phyloP scores from a whole-genome alignment of 495 filamentous ascomycete genomes.

The Daldinia bambusicola region DNA sequence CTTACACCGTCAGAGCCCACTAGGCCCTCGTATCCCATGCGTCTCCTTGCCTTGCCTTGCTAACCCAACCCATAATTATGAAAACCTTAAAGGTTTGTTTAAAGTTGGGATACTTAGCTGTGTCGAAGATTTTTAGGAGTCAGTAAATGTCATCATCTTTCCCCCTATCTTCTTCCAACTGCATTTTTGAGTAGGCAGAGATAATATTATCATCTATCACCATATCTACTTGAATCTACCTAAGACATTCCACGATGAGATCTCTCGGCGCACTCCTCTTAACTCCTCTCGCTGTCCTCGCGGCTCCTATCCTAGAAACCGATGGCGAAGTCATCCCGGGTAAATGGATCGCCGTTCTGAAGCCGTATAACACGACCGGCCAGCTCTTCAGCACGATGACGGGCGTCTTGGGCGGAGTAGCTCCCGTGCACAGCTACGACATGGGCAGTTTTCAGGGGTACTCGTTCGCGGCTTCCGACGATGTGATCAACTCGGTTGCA shows the following conservation, averaged over 20 bases:
- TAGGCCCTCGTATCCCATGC: constrained; percentile 17
- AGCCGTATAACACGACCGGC: constrained; percentile 43
- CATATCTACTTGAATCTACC: too few species aligned
- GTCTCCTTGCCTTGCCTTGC: constrained; percentile 1
- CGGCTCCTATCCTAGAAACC: constrained; percentile 50
- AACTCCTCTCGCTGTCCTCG: constrained; percentile 35
- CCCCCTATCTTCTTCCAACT: not conserved
- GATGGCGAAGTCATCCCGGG: constrained; percentile 53
- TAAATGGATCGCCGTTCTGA: constrained; percentile 68
- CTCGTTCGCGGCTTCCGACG: constrained; percentile 49
- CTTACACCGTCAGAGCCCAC: constrained; percentile 20
- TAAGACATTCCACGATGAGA: constrained; percentile 36
- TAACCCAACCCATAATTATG: constrained; percentile 6
- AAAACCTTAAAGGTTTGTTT: constrained; percentile 33
- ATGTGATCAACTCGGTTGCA: constrained; percentile 54
- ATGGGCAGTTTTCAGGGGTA: constrained; percentile 56
- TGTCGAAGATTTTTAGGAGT: not conserved
- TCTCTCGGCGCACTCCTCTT: constrained; percentile 36
- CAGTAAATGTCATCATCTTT: too few species aligned
- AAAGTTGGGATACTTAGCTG: constrained; percentile 25
- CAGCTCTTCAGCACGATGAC: constrained; percentile 40
- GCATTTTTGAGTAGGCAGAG: too few species aligned
- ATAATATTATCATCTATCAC: too few species aligned
- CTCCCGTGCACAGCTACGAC: constrained; percentile 52
- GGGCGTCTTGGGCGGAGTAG: constrained; percentile 36